These are phyloP conservation scores for Huntiella savannae DNA, from an alignment of 2,329 filamentous ascomycete genomes.

Conservation along the genomic window DNA sequence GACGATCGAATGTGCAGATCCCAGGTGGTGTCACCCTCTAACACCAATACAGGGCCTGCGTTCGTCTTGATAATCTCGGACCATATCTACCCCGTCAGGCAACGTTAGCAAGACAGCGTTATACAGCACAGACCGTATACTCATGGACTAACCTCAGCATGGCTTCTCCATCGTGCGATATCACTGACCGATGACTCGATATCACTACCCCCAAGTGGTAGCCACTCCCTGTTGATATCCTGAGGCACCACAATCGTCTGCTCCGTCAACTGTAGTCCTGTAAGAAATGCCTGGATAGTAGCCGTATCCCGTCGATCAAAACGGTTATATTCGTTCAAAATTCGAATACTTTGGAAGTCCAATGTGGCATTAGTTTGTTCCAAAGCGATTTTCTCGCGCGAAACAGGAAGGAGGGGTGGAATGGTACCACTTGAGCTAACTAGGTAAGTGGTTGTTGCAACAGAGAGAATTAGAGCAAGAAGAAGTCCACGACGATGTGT, in stretches of 20 bases:
- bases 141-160: no score
- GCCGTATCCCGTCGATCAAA: constrained; percentile 16
- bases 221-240: constrained; percentile 15
- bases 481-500: no score
- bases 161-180: no score
- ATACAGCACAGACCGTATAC: background rate
- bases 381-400: no score
- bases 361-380: constrained; percentile 14
- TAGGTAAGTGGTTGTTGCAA: no score
- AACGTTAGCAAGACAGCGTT: background rate
- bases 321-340: constrained; percentile 15
- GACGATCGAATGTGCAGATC: constrained; percentile 15
- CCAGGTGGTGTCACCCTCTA: constrained; percentile 17
- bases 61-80: constrained; percentile 13
- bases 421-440: no score
- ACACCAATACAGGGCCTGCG: constrained; percentile 14
- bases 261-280: constrained; percentile 14
- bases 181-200: no score
- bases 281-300: constrained; percentile 16
- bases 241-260: constrained; percentile 13
- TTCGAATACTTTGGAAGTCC: constrained; percentile 14
- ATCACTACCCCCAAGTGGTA: constrained; percentile 11
- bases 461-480: no score
- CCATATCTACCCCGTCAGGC: constrained; percentile 14
- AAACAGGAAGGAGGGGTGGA: no score